Base-by-base conservation (phyloP, 371 early-diverging fungal species). In the Cokeromyces recurvatus region DNA sequence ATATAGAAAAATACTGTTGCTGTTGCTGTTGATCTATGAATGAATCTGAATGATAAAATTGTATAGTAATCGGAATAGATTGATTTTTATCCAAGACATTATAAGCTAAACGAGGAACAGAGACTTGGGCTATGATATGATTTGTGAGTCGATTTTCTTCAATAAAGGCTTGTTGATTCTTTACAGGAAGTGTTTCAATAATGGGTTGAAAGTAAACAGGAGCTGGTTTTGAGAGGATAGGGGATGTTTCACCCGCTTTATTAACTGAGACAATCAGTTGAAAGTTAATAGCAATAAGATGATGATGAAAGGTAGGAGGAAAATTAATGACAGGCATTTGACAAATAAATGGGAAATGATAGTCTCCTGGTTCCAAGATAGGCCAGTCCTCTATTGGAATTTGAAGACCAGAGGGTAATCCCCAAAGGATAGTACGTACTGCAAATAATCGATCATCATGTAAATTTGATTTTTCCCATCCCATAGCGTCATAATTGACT, bases 251-350 rank as follows among this genome's bases (percentile, higher is more conserved):
- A 2, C 47, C 43, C 1, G 44, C 50, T 51, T 53, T 45, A 2
- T 51, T 52, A 5, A 65, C 32, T 10, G 52, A 54, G 0, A 57
- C 66, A 19, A 65, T 25, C 43, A 61, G 25, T 12, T 43, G 39
- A 25, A 60, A 61, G 10, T 48, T 37, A 21, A 41, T 57, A 5
- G 57, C 55, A 24, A 65, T 51, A 15, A 56, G 41, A 31, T 63
- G 53, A 27, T 61, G 57, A 4, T 61, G 51, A 42, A 61, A 54
- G 9, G 57, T 51, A 19, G 66, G 66, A 4, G 66, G 66, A 23
- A 42, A 65, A 20, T 65, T 65, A 12, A 65, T 49, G 0, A 65
- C 49, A 10, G 66, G 66, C 62, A 65, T 54, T 42, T 65, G 62
- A 27, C 50, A 51, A 12, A 51, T 45, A 52, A 65, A 65, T 10